Base-by-base conservation (phyloP, 2,329 filamentous ascomycete species). In the Neophaeococcomyces mojaviensis region DNA sequence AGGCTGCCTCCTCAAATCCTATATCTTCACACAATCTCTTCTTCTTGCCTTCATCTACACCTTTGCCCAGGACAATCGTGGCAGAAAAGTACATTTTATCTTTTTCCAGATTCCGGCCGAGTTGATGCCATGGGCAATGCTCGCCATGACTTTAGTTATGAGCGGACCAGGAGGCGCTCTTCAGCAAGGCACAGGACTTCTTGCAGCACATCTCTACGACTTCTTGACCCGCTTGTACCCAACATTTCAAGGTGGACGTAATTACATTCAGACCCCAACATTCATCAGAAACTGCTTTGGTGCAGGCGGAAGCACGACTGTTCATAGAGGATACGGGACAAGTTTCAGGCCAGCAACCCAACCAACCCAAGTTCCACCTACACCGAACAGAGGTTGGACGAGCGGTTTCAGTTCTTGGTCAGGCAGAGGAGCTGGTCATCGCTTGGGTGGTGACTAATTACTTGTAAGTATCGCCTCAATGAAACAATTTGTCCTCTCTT, bases 191-290 rank as follows among this genome's bases (percentile, higher is more conserved):
- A 86, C 79, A 28, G 92, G 92, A n/a, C 73, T 98, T 9, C 54
- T 94, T 35, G 86, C 89, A 10, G 89, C 89, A 3, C 92, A 98
- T 63, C 60, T 92, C 16, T 94, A 88, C 66, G 86, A 97, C 62
- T 98, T 97, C 61, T 65, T 96, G 40, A 88, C 86, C 2, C 78
- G 86, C 39, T 75, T 96, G 34, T 97, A 88, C 73, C 92, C 92
- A 4, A 80, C 86, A 46, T 92, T 92, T 61, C 90, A 88, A 26
- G 86, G 86, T 46, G 92, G 92, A 0, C 73, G 71, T 42, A 94
- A 89, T 60, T 74, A 83, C 39, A 72, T 96, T 30, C 71, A 74
- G 12, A 92, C 88, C 0, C 92, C 92, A 2, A 63, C 64, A 4
- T 81, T 88, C 55, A 67, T 97, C 48, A 80, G 78, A 49, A 74